Percentiles rank a stretch among this genome's conserved stretches.
Conservation (phyloP, 495 filamentous ascomycete genomes). For the Hypomontagnella monticulosa region DNA sequence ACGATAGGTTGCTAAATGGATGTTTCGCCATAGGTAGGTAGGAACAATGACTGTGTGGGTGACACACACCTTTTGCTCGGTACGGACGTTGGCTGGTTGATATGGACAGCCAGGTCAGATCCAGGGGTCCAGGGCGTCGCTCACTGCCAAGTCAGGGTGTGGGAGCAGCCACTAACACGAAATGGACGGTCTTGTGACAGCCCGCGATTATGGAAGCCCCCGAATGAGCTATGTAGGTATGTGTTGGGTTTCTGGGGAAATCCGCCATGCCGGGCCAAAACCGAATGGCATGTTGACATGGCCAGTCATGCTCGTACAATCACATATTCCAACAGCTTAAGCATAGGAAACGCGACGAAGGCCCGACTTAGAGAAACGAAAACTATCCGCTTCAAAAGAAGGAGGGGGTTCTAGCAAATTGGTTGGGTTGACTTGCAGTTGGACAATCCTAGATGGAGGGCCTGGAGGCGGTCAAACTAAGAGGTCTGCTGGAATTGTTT, state of each 20-base stretch:
- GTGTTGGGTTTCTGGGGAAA: slow-evolving; percentile 43
- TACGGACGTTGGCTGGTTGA: slow-evolving; percentile 13
- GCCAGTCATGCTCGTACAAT: slow-evolving; percentile 19
- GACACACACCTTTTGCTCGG: slow-evolving; percentile 11
- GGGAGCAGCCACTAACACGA: slow-evolving; percentile 34
- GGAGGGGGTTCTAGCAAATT: not conserved
- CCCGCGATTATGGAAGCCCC: slow-evolving; percentile 31
- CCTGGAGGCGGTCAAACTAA: slow-evolving; percentile 6
- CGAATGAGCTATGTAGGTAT: slow-evolving; percentile 19
- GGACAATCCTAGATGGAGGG: slow-evolving; percentile 13
- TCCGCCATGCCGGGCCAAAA: slow-evolving; percentile 40
- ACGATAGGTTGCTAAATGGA: slow-evolving; percentile 16
- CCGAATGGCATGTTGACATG: slow-evolving; percentile 36
- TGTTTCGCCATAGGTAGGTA: slow-evolving; percentile 30
- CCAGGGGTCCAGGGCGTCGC: slow-evolving; percentile 33
- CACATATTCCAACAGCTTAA: slow-evolving; percentile 29
- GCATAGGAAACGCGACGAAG: slow-evolving; percentile 12
- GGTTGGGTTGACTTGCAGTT: slow-evolving; percentile 30
- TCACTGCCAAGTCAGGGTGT: slow-evolving; percentile 35
- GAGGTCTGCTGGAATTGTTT: slow-evolving; percentile 18
- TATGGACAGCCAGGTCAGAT: slow-evolving; percentile 28
- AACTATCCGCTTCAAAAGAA: slow-evolving; percentile 5
- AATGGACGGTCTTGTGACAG: slow-evolving; percentile 38
- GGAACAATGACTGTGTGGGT: slow-evolving; percentile 18
- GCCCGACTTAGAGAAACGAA: slow-evolving; percentile 9